Conservation (phyloP, 176 grass and related monocot genomes). For the Canna indica region DNA sequence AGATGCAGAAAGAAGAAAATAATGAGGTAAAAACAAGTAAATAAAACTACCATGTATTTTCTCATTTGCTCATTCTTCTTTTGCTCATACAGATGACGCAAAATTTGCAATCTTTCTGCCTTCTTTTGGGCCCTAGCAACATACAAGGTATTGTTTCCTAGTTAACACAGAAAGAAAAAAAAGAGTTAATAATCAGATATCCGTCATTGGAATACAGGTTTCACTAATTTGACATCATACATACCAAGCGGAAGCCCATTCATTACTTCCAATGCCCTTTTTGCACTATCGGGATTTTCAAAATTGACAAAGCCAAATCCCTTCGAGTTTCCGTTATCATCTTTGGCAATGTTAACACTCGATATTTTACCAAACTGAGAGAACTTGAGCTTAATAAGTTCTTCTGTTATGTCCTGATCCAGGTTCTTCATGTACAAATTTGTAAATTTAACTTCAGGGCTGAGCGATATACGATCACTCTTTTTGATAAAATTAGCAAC, state of each 20-base stretch:
- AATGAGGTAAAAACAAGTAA: not conserved
- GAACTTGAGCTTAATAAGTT: constrained; percentile 67
- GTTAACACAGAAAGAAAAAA: constrained; percentile 9
- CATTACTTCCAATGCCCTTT: constrained; percentile 59
- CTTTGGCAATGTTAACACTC: constrained; percentile 52
- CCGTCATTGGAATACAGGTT: not conserved
- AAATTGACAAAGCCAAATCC: constrained; percentile 88
- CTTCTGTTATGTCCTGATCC: constrained; percentile 63
- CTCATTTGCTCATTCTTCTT: constrained; percentile 58
- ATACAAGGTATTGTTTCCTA: constrained; percentile 66
- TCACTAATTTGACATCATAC: too few species aligned
- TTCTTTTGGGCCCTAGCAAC: constrained; percentile 84
- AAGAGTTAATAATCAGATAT: not conserved
- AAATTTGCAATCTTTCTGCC: constrained; percentile 56
- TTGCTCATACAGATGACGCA: constrained; percentile 50
- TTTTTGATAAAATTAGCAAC: constrained; percentile 68
- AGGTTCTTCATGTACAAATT: constrained; percentile 93
- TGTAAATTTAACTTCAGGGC: constrained; percentile 49
- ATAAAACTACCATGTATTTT: constrained; percentile 52
- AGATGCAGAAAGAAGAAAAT: not conserved
- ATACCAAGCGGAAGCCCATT: constrained; percentile 67
- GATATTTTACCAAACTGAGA: constrained; percentile 51
- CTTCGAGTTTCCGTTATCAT: constrained; percentile 48
- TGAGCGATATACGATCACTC: constrained; percentile 32
- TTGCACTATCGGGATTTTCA: constrained; percentile 48